A percentile compares a stretch with the other conserved stretches of the same genome.
Conservation (phyloP, 2,329 filamentous ascomycete species). For the Didymella pomorum region DNA sequence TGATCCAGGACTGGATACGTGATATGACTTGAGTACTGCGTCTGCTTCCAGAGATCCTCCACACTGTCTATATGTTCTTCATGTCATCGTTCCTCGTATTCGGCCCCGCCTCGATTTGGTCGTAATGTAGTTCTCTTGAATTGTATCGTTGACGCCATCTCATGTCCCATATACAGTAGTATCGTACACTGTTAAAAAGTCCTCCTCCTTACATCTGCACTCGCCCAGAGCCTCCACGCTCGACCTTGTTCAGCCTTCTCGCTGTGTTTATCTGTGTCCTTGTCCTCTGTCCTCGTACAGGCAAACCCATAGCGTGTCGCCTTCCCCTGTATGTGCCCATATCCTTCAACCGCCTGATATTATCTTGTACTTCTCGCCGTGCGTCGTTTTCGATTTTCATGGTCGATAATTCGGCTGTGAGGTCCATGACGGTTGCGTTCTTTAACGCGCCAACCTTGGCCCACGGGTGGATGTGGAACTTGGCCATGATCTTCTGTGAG, state of each 20-base stretch:
- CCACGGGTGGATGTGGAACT: conserved; percentile 84
- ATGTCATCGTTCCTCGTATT: not conserved
- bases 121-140: not conserved
- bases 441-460: conserved; percentile 79
- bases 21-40: not conserved
- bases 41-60: not conserved
- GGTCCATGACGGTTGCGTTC: conserved; percentile 77
- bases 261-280: conserved; percentile 74
- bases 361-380: conserved; percentile 77
- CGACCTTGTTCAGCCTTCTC: conserved; percentile 65
- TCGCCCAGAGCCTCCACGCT: conserved; percentile 56
- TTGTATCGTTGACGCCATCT: conserved; percentile 20
- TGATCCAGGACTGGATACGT: not conserved
- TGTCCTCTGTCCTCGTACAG: conserved; percentile 89
- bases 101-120: not conserved
- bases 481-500: conserved; percentile 79
- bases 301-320: conserved; percentile 90
- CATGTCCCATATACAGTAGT: conserved; percentile 32
- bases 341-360: conserved; percentile 85
- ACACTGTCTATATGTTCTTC: not conserved
- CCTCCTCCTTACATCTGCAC: conserved; percentile 37
- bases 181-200: conserved; percentile 35
- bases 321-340: conserved; percentile 90
- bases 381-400: conserved; percentile 97
- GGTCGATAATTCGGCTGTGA: conserved; percentile 84